Percentiles rank a stretch among this genome's conserved stretches.
phyloP scores from a whole-genome alignment of 805 yeast species.

The Teunomyces pallodes region DNA sequence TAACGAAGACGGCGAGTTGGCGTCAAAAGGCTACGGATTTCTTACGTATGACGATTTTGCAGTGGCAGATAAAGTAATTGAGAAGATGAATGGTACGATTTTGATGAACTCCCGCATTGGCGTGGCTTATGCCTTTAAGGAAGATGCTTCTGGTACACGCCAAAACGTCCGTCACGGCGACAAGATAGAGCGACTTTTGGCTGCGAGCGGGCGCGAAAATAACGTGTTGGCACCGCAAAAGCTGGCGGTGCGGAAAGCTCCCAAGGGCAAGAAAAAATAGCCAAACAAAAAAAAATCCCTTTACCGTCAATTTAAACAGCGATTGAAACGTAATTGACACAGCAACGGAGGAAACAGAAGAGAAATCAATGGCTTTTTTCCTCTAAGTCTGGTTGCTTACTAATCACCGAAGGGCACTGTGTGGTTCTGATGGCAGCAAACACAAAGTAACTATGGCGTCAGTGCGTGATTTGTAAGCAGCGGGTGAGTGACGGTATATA shows the following conservation, averaged over 20 bases:
- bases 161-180: conserved; percentile 70
- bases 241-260: neutral
- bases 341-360: no score
- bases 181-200: conserved; percentile 67
- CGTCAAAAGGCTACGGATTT: conserved; percentile 63
- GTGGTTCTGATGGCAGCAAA: no score
- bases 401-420: no score
- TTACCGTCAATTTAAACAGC: neutral
- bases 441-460: no score
- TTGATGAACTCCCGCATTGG: conserved; percentile 63
- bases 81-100: conserved; percentile 62
- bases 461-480: neutral
- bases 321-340: neutral
- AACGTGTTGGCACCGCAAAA: conserved; percentile 12
- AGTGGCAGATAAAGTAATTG: conserved; percentile 69
- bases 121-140: conserved; percentile 72
- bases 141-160: conserved; percentile 40
- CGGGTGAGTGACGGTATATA: neutral
- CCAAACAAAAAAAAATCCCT: neutral
- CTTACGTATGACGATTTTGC: conserved; percentile 63
- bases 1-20: conserved; percentile 32
- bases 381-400: no score
- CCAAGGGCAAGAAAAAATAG: neutral
- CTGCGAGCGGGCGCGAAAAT: conserved; percentile 56
- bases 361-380: no score